Base-by-base conservation (phyloP, 331 rosid species). In the Dryas integrifolia region DNA sequence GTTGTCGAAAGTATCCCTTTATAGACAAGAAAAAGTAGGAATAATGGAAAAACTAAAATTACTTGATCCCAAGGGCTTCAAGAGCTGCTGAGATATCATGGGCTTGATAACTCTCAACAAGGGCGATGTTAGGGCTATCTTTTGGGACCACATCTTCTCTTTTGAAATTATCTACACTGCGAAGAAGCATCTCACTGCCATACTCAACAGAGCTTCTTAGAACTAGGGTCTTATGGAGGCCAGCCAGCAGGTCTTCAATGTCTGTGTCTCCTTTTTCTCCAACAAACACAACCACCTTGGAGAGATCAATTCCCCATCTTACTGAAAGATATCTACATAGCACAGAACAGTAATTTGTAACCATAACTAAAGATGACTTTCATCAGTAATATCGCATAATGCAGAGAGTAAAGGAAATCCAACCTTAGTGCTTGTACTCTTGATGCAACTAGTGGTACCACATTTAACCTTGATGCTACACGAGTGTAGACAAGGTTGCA, bases 211-310 rank as follows among this genome's bases (percentile, higher is more conserved):
- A 79, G 9, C 87, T 91, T 77, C 26, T 82, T 71, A 86, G 65
- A 62, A 91, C 82, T 21, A 91, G 13, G 49, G 91, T 89, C 83
- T 82, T 91, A 65, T 91, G 96, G 67, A 85, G 72, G 59, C 97
- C 97, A 47, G 83, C 86, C 70, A 89, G 77, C 9, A 91, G 80
- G 69, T 89, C 85, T 72, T 91, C 92, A 58, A 76, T 78, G 77
- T 89, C 96, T 40, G 97, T 89, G 64, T 91, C 96, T 9, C 96
- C 97, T 69, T 73, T 85, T 79, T 89, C 92, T 61, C 97, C 97
- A 5, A 79, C 83, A 70, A 91, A 72, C 56, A 84, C 79, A 14
- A 76, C 84, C 78, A 82, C 82, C 72, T 89, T 89, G 62, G 91
- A 86, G 5, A 89, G 84, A 63, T 89, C 97, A 74, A 88, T 86